Evolutionary conservation across 305 asterid species (phyloP).

Genomic region (Fraxinus greggii): DNA sequence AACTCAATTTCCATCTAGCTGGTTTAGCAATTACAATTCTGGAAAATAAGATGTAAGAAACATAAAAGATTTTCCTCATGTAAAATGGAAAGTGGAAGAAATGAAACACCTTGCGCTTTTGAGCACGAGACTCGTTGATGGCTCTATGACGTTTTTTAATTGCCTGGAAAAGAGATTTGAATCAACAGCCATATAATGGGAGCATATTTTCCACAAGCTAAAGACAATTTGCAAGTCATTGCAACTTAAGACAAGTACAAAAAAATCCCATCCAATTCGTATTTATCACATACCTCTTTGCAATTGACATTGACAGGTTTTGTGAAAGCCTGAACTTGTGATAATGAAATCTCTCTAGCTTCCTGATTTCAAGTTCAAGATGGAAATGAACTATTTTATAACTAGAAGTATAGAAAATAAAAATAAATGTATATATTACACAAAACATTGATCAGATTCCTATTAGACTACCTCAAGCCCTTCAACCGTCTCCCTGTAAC

Average conservation of each 20-base stretch:
- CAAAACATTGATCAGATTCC: neutral
- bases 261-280: constrained; percentile 5
- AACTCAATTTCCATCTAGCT: constrained; percentile 16
- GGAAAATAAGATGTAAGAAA: constrained; percentile 24
- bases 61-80: neutral
- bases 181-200: neutral
- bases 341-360: constrained; percentile 67
- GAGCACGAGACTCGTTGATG: constrained; percentile 89
- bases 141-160: constrained; percentile 88
- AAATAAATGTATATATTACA: neutral
- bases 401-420: neutral
- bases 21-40: constrained; percentile 13
- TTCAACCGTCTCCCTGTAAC: constrained; percentile 80
- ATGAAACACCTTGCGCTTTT: constrained; percentile 77
- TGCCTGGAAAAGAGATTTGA: constrained; percentile 52
- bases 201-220: neutral
- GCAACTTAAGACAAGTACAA: neutral
- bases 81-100: neutral
- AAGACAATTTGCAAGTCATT: neutral
- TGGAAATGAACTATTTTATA: neutral
- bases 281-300: constrained; percentile 69
- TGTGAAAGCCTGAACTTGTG: constrained; percentile 67
- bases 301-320: constrained; percentile 69
- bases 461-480: constrained; percentile 71
- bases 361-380: constrained; percentile 38